Evolutionary conservation across 2,329 filamentous ascomycete genomes (phyloP), one percentile per base, ranked within the genome.

Genomic region (Fusarium incarnatum): DNA sequence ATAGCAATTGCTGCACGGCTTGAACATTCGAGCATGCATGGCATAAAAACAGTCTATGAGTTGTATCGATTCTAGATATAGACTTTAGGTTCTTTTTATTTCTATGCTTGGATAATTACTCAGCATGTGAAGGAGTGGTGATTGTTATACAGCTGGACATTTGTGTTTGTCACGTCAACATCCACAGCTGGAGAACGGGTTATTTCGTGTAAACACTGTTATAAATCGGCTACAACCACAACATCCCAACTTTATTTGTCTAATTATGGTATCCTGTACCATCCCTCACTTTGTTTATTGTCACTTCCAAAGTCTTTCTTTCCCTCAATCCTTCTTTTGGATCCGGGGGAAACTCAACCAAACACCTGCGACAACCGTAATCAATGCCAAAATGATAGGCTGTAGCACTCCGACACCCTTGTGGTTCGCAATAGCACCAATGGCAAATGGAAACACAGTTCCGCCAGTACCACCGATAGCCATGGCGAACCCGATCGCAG

Each of bases 381-480:
- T 77, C 10, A 87, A 65, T 0, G 80, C 81, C 40, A 87, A 65
- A 10, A 86, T 77, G 20, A 87, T 81, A 0, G 86, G 85, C 66
- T 87, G 85, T 61, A 88, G 69, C 11, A 84, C 84, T 49, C 77
- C 73, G 7, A 87, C 85, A 1, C 86, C 85, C 50, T 78, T 83
- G 13, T 76, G 80, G 13, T 81, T 79, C 0, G 89, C 88, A 74
- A 91, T 86, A 2, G 88, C 89, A 12, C 89, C 89, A 3, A 91
- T 88, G 0, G 86, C 83, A 81, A 92, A 79, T 60, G 89, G 81
- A 79, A 91, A 78, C 6, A 88, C 77, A 0, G 90, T 90, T 3
- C 89, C 91, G 0, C 92, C 92, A 1, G 84, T 86, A 0, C 91
- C 90, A 0, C 92, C 92, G 75, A 94, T 87, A 0, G 92, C 91